A percentile compares a stretch with the other conserved stretches of the same genome.
These are phyloP conservation scores for Amaranthus tricolor DNA, from an alignment of 179 eudicot genomes.

Conservation along the genomic window DNA sequence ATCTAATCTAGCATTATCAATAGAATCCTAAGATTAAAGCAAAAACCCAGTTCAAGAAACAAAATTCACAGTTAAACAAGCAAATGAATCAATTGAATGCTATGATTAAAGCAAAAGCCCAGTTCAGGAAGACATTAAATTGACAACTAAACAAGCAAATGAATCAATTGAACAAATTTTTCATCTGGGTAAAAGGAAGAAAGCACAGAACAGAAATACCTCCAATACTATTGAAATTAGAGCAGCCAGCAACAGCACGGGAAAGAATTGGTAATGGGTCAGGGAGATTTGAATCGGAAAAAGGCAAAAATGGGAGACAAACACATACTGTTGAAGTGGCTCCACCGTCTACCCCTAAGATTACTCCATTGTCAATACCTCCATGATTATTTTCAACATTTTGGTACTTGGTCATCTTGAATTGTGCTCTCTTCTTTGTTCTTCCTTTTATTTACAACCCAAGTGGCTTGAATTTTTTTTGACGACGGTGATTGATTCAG, in stretches of 20 bases:
- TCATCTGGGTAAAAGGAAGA: neutral
- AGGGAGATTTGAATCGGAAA: slow-evolving; percentile 29
- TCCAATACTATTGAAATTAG: slow-evolving; percentile 84
- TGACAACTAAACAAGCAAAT: neutral
- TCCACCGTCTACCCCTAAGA: slow-evolving; percentile 82
- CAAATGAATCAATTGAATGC: neutral
- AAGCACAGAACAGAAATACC: slow-evolving; percentile 29
- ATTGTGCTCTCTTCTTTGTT: too few relatives aligned
- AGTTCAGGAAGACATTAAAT: neutral
- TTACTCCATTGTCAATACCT: slow-evolving; percentile 34
- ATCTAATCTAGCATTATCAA: too few relatives aligned
- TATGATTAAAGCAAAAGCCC: neutral
- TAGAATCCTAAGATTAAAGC: neutral
- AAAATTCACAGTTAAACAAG: neutral
- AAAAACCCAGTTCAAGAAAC: too few relatives aligned
- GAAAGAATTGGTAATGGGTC: slow-evolving; percentile 53
- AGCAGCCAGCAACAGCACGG: slow-evolving; percentile 73
- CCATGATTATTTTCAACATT: slow-evolving; percentile 37
- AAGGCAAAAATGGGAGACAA: slow-evolving; percentile 51
- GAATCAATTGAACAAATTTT: neutral
- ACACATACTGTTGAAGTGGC: slow-evolving; percentile 80
- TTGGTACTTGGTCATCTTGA: slow-evolving; percentile 42
- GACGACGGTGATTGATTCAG: too few relatives aligned
- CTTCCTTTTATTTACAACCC: too few relatives aligned
- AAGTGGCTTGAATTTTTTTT: too few relatives aligned